phyloP scores from a whole-genome alignment of 345 rosid species.

The Ailanthus altissimus region DNA sequence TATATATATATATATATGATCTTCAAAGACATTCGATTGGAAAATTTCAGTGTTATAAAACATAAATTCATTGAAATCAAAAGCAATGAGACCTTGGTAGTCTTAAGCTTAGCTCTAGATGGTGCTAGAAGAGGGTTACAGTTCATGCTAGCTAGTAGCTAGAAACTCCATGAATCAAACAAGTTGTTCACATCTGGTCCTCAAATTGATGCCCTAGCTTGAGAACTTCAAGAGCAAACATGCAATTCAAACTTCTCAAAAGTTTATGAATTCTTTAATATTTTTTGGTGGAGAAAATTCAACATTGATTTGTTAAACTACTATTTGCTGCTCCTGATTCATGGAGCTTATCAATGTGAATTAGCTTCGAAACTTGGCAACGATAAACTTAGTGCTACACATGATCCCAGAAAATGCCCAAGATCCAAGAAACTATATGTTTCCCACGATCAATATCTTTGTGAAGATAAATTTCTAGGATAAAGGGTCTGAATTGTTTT shows the following conservation, averaged over 20 bases:
- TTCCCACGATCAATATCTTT: neutral
- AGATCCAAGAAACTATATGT: slow-evolving; percentile 24
- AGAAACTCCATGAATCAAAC: neutral
- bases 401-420: slow-evolving; percentile 21
- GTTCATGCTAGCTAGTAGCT: no score
- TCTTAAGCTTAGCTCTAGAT: neutral
- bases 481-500: neutral
- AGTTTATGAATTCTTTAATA: neutral
- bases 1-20: no score
- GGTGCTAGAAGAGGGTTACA: neutral
- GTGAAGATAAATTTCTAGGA: slow-evolving; percentile 15
- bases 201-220: neutral
- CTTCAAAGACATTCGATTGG: no score
- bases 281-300: neutral
- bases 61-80: neutral
- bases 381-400: neutral
- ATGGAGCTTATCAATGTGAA: neutral
- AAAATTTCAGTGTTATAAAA: neutral
- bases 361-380: neutral
- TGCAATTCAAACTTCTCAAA: neutral
- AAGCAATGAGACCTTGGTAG: neutral
- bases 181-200: neutral
- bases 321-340: neutral
- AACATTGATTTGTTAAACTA: neutral
- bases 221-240: slow-evolving; percentile 10